Evolutionary conservation across 1,139 yeast species (phyloP).

Genomic region (Scheffersomyces insectosa): DNA sequence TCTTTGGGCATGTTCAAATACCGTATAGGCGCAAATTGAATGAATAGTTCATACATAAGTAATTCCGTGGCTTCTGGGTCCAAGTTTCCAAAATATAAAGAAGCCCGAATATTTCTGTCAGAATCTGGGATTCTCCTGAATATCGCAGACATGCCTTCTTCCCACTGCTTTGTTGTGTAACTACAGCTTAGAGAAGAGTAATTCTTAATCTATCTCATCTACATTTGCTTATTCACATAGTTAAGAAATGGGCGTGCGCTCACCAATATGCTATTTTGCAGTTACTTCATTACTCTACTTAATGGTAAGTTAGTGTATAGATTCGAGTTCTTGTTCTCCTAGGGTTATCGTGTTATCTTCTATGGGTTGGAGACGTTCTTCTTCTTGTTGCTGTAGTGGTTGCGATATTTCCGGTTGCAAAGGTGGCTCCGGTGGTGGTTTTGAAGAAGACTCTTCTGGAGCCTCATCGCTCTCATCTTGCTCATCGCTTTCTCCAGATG

Average conservation of each 20-base stretch:
- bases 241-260: too few relatives aligned
- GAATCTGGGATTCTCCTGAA: slow-evolving; percentile 37
- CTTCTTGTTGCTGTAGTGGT: neutral
- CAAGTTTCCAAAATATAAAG: slow-evolving; percentile 82
- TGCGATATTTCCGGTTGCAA: neutral
- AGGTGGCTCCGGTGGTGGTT: slow-evolving; percentile 4
- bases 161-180: neutral
- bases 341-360: neutral
- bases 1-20: slow-evolving; percentile 79
- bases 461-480: slow-evolving; percentile 10
- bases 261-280: too few relatives aligned
- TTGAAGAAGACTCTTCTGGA: slow-evolving; percentile 25
- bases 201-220: too few relatives aligned
- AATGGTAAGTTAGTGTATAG: too few relatives aligned
- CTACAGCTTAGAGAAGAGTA: neutral
- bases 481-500: slow-evolving; percentile 5
- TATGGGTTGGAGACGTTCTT: neutral
- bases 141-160: slow-evolving; percentile 10
- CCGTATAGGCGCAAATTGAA: slow-evolving; percentile 82
- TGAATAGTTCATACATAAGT: slow-evolving; percentile 73
- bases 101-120: slow-evolving; percentile 62
- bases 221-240: too few relatives aligned
- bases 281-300: too few relatives aligned
- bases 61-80: slow-evolving; percentile 72
- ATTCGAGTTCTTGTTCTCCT: neutral